These are phyloP conservation scores for Fraxinus floribunda DNA, from an alignment of 305 asterid species.

Conservation along the genomic window DNA sequence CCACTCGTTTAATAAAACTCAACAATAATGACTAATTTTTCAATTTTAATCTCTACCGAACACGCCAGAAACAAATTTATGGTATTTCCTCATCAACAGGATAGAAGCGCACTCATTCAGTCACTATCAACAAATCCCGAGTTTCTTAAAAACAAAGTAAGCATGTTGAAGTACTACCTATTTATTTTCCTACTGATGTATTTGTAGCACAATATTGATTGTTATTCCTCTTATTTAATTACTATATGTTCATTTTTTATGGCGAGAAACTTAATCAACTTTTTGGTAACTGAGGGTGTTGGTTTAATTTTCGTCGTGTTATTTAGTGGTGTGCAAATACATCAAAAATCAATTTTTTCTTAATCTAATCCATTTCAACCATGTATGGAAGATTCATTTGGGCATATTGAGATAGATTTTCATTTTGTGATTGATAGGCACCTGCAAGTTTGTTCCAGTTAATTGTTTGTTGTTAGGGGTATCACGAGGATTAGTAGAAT, in stretches of 20 bases:
- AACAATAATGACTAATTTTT: too few species aligned
- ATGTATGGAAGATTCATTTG: neutral
- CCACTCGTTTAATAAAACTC: too few species aligned
- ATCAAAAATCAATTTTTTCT: neutral
- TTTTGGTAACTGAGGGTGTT: neutral
- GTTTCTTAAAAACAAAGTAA: constrained; percentile 81
- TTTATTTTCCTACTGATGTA: constrained; percentile 12
- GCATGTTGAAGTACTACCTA: constrained; percentile 15
- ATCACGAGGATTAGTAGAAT: neutral
- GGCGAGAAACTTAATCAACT: neutral
- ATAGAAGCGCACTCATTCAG: constrained; percentile 75
- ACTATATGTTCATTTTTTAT: neutral
- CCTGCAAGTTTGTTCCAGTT: neutral
- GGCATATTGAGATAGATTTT: constrained; percentile 1
- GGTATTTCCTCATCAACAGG: constrained; percentile 48
- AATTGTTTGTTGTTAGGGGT: neutral
- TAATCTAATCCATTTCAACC: neutral
- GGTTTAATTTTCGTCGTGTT: neutral
- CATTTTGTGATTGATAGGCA: neutral
- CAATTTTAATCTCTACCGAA: too few species aligned
- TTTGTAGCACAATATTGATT: neutral
- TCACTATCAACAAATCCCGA: constrained; percentile 92
- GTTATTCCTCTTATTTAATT: neutral
- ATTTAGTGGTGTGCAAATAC: neutral
- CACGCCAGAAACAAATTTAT: too few species aligned